A percentile compares a stretch with the other conserved stretches of the same genome.
phyloP scores from a whole-genome alignment of 2,329 filamentous ascomycete species.

The Polychaeton citri region DNA sequence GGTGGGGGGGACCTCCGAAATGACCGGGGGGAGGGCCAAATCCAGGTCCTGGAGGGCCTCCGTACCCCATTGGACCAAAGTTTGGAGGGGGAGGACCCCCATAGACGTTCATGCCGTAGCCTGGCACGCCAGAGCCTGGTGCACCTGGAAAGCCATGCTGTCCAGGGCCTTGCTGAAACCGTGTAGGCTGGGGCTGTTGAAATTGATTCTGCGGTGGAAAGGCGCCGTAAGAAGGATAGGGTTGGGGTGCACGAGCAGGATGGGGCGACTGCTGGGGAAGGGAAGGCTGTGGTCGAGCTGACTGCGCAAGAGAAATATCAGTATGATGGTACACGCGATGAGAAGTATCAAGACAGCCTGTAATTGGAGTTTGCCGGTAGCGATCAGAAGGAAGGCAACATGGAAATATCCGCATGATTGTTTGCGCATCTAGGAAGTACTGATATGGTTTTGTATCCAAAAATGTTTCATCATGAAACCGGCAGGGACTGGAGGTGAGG shows the following conservation, averaged over 20 bases:
- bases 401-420: slow-evolving; percentile 89
- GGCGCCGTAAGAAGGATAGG: slow-evolving; percentile 28
- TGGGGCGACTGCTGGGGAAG: slow-evolving; percentile 7
- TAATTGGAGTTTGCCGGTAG: neutral
- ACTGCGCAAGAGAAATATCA: slow-evolving; percentile 8
- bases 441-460: slow-evolving; percentile 85
- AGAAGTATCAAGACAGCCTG: too few species aligned
- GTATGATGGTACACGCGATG: too few species aligned
- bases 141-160: slow-evolving; percentile 31
- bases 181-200: slow-evolving; percentile 29
- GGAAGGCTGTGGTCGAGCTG: slow-evolving; percentile 12
- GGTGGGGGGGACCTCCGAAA: slow-evolving; percentile 14
- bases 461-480: slow-evolving; percentile 75
- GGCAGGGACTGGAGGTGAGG: slow-evolving; percentile 9
- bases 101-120: slow-evolving; percentile 4
- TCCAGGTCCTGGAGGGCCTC: slow-evolving; percentile 59
- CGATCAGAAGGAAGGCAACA: slow-evolving; percentile 99
- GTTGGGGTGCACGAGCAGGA: slow-evolving; percentile 19
- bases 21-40: slow-evolving; percentile 39
- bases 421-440: slow-evolving; percentile 85
- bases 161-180: slow-evolving; percentile 31
- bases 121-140: slow-evolving; percentile 34
- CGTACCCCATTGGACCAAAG: slow-evolving; percentile 61
- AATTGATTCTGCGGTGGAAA: slow-evolving; percentile 24
- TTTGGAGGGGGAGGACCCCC: slow-evolving; percentile 36